Evolutionary conservation across 169 alveolate genomes (phyloP).

Genomic region (Eimeria sp.): DNA sequence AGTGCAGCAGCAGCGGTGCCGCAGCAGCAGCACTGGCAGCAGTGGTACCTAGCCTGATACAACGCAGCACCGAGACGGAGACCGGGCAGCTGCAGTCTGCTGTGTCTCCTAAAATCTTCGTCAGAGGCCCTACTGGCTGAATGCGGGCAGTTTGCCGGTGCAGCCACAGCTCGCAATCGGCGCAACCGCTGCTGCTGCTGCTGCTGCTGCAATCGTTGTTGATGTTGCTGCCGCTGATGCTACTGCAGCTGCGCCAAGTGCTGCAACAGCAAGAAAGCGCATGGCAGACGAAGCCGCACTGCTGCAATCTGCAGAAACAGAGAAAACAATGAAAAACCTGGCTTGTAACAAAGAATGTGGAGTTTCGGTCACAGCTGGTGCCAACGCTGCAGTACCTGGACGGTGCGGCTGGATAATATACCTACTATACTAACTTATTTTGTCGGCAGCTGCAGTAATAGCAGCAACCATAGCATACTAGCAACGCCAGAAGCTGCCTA

Average conservation of each 20-base stretch:
- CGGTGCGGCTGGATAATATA: too few relatives aligned
- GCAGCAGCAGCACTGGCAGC: constrained; percentile 40
- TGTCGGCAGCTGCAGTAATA: background rate
- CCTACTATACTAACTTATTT: too few relatives aligned
- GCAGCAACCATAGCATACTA: background rate
- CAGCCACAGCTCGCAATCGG: constrained; percentile 33
- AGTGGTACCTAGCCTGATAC: background rate
- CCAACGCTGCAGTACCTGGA: background rate
- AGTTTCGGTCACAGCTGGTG: background rate
- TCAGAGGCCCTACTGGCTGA: constrained; percentile 60
- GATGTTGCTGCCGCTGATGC: constrained; percentile 19
- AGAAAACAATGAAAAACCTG: background rate
- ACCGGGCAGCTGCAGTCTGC: constrained; percentile 40
- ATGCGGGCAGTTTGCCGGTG: constrained; percentile 57
- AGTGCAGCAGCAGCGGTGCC: constrained; percentile 49
- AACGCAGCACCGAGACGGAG: constrained; percentile 64
- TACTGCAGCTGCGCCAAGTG: background rate
- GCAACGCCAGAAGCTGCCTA: background rate
- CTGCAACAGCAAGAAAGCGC: constrained; percentile 46
- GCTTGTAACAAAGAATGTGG: background rate
- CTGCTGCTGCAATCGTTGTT: background rate
- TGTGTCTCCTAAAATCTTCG: constrained; percentile 18
- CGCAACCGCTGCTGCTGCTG: constrained; percentile 17
- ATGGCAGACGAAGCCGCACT: constrained; percentile 55
- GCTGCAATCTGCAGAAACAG: constrained; percentile 31